Evolutionary conservation across 202 grass and related monocot species (phyloP).

Genomic region (Dendrocalamus latiflorus): DNA sequence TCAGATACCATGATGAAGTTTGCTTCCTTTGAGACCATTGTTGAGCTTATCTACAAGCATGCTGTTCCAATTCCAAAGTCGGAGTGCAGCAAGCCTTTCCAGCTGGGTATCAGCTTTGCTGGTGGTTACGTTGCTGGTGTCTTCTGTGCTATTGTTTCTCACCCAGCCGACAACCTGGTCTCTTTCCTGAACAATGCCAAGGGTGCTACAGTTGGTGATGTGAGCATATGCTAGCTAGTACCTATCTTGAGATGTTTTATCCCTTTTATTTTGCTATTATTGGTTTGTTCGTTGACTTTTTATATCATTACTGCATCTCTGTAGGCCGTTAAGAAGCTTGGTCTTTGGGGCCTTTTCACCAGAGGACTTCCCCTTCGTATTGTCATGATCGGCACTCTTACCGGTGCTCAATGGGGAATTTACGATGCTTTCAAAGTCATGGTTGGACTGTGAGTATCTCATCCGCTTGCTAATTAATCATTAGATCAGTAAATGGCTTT

Average conservation of each 20-base stretch:
- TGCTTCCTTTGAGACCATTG: slow-evolving; percentile 78
- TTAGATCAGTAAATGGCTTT: not conserved
- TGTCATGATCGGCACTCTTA: slow-evolving; percentile 90
- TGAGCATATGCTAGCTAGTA: slow-evolving; percentile 33
- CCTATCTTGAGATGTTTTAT: not conserved
- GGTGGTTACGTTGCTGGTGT: slow-evolving; percentile 83
- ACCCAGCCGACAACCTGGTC: slow-evolving; percentile 81
- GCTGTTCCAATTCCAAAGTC: slow-evolving; percentile 58
- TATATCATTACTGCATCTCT: slow-evolving; percentile 9
- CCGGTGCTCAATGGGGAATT: slow-evolving; percentile 88
- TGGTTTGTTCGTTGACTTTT: not conserved
- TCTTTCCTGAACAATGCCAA: slow-evolving; percentile 92
- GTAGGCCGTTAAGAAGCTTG: slow-evolving; percentile 75
- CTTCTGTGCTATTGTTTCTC: slow-evolving; percentile 82
- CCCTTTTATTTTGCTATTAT: not conserved
- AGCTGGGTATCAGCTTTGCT: slow-evolving; percentile 75
- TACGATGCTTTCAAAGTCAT: slow-evolving; percentile 93
- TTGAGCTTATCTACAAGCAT: slow-evolving; percentile 81
- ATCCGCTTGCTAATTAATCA: not conserved
- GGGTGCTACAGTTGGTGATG: slow-evolving; percentile 78
- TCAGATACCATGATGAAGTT: slow-evolving; percentile 99
- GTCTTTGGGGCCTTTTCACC: slow-evolving; percentile 66
- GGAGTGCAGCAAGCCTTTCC: slow-evolving; percentile 60
- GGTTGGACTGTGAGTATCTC: slow-evolving; percentile 83
- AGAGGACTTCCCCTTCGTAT: slow-evolving; percentile 86